Base-by-base conservation (phyloP, 2,329 filamentous ascomycete species). In the Aureobasidium namibiae region DNA sequence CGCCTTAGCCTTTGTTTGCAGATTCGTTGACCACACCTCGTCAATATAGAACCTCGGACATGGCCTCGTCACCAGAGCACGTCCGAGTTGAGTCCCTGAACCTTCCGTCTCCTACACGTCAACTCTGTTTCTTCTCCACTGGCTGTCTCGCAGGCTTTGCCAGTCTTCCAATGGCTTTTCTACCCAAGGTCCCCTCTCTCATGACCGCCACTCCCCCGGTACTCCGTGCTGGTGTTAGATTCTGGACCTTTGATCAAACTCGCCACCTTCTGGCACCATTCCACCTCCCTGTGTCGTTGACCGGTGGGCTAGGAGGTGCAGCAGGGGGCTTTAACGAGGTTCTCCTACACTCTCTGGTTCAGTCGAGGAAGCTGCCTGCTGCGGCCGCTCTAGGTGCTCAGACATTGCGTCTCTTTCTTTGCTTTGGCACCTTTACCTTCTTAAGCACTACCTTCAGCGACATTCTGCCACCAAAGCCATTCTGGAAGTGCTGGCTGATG, bases 351-450 rank as follows among this genome's bases (percentile, higher is more conserved):
- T 61, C 60, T 14, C 16, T 64, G 13, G 44, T 53, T 5, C 60
- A 52, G 14, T 56, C 29, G n/a, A 46, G 58, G n/a, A 61, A 31
- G 1, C 16, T 61, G 4, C 63, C 60, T 23, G 29, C 48, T 26
- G 31, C 42, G 2, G 13, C 46, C 21, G 54, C 60, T 16, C 34
- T 54, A 2, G 24, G 56, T 16, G 23, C 52, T 4, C 63, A 63
- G 11, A 59, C 49, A 13, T 38, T 62, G 7, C 59, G 54, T 18
- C 36, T 64, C 11, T 63, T 64, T 23, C 29, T 63, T 7, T 63
- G 61, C 41, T 64, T 64, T 9, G 63, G 61, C 5, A 61, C 60
- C 1, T 64, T 59, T 34, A 63, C 61, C 21, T 61, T 59, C 23
- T 31, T 64, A 16, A 60, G 52, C 33, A 63, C 57, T 33, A 56